These are phyloP conservation scores for Boletus tylopilopsis DNA, from an alignment of 768 basidiomycete genomes.

Conservation along the genomic window DNA sequence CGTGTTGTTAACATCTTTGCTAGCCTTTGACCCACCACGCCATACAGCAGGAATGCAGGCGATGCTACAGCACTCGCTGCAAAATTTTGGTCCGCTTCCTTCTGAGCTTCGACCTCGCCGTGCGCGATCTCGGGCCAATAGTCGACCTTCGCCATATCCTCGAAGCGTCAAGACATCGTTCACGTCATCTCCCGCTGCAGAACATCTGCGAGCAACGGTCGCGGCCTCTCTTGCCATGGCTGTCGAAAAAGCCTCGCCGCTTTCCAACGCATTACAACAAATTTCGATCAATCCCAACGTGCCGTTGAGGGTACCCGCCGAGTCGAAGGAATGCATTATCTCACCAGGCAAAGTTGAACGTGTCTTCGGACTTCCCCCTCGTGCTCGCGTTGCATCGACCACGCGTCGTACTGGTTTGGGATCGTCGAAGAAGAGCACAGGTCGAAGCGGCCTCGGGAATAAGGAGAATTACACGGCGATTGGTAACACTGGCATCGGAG, in stretches of 20 bases:
- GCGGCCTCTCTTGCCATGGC: slow-evolving; percentile 19
- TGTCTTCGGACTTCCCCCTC: slow-evolving; percentile 27
- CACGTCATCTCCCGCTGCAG: slow-evolving; percentile 35
- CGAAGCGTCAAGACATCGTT: slow-evolving; percentile 44
- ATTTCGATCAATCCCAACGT: slow-evolving; percentile 42
- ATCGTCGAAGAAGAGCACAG: slow-evolving; percentile 59
- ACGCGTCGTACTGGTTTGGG: slow-evolving; percentile 56
- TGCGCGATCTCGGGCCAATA: slow-evolving; percentile 62
- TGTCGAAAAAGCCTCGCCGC: slow-evolving; percentile 21
- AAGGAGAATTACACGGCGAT: slow-evolving; percentile 45
- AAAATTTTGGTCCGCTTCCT: slow-evolving; percentile 70
- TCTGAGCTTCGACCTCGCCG: slow-evolving; percentile 64
- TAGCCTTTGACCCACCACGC: slow-evolving; percentile 69
- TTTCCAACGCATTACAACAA: slow-evolving; percentile 38
- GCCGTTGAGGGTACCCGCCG: slow-evolving; percentile 18
- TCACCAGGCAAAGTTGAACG: slow-evolving; percentile 30
- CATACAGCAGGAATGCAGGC: slow-evolving; percentile 68
- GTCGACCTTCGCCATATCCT: slow-evolving; percentile 74
- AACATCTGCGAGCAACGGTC: slow-evolving; percentile 32
- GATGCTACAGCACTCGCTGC: slow-evolving; percentile 65
- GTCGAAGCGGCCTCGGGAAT: slow-evolving; percentile 49
- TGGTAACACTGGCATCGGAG: slow-evolving; percentile 3
- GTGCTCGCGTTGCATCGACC: slow-evolving; percentile 53
- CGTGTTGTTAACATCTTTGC: slow-evolving; percentile 1
- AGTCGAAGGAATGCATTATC: slow-evolving; percentile 33